Evolutionary conservation across 352 stramenopile species (phyloP).

Genomic region (Phytophthora syringae): DNA sequence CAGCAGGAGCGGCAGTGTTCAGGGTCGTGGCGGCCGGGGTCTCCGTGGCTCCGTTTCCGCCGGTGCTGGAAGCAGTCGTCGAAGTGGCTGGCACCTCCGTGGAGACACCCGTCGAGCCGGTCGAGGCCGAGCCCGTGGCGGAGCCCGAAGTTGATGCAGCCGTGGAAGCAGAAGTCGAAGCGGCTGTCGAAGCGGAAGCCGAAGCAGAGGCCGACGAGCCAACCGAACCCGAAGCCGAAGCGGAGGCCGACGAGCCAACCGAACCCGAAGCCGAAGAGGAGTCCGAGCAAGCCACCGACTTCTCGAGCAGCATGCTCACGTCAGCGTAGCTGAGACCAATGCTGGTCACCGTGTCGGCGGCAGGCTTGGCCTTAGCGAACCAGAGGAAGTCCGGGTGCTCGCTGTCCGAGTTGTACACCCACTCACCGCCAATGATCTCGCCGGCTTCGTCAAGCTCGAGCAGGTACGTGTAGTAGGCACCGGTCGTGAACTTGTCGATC

Average conservation of each 20-base stretch:
- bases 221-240: slow-evolving; percentile 2
- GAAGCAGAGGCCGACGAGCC: slow-evolving; percentile 14
- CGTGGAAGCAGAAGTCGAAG: not conserved
- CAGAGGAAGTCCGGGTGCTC: slow-evolving; percentile 51
- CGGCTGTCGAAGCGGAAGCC: not conserved
- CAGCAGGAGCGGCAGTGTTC: too few relatives aligned
- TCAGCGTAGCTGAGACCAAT: slow-evolving; percentile 42
- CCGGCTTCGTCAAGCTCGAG: slow-evolving; percentile 41
- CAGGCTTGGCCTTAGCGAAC: slow-evolving; percentile 35
- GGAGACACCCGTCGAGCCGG: slow-evolving; percentile 16
- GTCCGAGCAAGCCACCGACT: slow-evolving; percentile 26
- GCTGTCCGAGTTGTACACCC: slow-evolving; percentile 38
- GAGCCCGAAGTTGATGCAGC: slow-evolving; percentile 3
- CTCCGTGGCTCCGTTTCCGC: slow-evolving; percentile 8
- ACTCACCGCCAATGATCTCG: slow-evolving; percentile 48
- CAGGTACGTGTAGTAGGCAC: slow-evolving; percentile 40
- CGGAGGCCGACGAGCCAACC: slow-evolving; percentile 11
- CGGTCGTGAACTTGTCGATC: slow-evolving; percentile 34
- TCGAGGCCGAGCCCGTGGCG: slow-evolving; percentile 16
- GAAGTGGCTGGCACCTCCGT: slow-evolving; percentile 5
- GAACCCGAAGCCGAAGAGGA: slow-evolving; percentile 6
- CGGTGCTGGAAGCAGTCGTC: slow-evolving; percentile 14
- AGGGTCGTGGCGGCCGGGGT: too few relatives aligned
- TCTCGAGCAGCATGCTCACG: slow-evolving; percentile 36
- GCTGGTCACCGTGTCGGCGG: slow-evolving; percentile 25